These are phyloP conservation scores for Actinomucor elegans DNA, from an alignment of 371 early-diverging fungal species.

Conservation along the genomic window DNA sequence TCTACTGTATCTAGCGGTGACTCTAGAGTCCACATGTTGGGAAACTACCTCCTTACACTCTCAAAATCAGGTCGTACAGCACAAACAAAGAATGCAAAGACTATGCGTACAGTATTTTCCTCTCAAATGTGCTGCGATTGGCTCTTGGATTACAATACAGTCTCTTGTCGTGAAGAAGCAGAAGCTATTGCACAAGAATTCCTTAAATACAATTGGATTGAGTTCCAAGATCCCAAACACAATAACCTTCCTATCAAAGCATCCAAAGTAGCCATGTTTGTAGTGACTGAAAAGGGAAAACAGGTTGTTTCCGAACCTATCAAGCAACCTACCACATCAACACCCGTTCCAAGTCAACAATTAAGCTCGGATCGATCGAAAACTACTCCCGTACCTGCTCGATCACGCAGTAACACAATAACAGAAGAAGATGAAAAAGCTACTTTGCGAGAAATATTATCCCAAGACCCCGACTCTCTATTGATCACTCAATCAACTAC, in stretches of 20 bases:
- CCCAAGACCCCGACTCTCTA: constrained; percentile 17
- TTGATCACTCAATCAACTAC: constrained; percentile 6
- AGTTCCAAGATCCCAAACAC: constrained; percentile 34
- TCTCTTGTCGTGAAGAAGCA: constrained; percentile 66
- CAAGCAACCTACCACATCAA: constrained; percentile 12
- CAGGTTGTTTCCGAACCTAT: constrained; percentile 15
- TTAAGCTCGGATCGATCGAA: not conserved
- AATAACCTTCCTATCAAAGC: constrained; percentile 9
- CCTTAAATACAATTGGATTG: constrained; percentile 57
- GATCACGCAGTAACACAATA: constrained; percentile 8
- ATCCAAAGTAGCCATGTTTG: constrained; percentile 21
- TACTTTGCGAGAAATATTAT: constrained; percentile 19
- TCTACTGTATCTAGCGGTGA: constrained; percentile 20
- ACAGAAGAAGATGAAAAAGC: constrained; percentile 10
- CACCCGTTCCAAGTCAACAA: constrained; percentile 12
- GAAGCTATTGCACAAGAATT: constrained; percentile 53
- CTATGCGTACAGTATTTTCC: constrained; percentile 43
- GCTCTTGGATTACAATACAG: constrained; percentile 61
- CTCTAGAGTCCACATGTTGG: constrained; percentile 37
- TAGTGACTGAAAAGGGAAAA: constrained; percentile 29
- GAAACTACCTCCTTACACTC: constrained; percentile 39
- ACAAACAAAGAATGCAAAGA: constrained; percentile 17
- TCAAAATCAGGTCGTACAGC: constrained; percentile 23
- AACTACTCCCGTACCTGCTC: not conserved
- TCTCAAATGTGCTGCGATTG: constrained; percentile 56